Evolutionary conservation across 192 early-diverging fungal species (phyloP).

Genomic region (Podila minutissima): DNA sequence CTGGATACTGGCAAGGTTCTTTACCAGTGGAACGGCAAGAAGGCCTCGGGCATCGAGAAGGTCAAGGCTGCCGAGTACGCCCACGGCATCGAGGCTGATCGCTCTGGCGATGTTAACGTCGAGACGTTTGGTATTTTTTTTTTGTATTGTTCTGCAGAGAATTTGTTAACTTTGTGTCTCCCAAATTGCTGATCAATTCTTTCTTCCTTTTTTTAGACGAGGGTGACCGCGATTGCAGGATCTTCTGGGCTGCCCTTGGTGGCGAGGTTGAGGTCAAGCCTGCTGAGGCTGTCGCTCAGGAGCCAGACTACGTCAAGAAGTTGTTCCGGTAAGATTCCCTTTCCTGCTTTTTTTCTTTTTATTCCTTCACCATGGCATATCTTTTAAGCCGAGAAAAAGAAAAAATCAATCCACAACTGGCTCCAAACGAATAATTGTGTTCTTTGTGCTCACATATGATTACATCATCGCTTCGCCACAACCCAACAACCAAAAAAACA

Average conservation of each 20-base stretch:
- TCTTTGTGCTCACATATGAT: neutral
- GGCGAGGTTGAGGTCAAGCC: slow-evolving; percentile 67
- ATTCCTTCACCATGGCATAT: neutral
- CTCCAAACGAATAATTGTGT: neutral
- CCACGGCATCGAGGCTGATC: slow-evolving; percentile 65
- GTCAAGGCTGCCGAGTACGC: slow-evolving; percentile 76
- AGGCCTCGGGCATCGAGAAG: slow-evolving; percentile 71
- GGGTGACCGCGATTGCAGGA: slow-evolving; percentile 60
- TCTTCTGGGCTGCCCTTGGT: slow-evolving; percentile 77
- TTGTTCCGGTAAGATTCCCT: slow-evolving; percentile 53
- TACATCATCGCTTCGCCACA: neutral
- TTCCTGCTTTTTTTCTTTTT: neutral
- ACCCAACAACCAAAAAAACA: neutral
- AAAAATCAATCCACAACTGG: neutral
- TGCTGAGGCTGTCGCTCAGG: slow-evolving; percentile 53
- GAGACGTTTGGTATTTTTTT: slow-evolving; percentile 62
- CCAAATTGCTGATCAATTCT: neutral
- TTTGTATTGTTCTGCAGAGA: neutral
- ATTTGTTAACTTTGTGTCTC: neutral
- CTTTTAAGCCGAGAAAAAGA: too few relatives aligned
- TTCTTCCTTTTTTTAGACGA: slow-evolving; percentile 56
- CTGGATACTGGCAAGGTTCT: slow-evolving; percentile 73
- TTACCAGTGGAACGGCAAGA: slow-evolving; percentile 75
- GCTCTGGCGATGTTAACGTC: slow-evolving; percentile 66
- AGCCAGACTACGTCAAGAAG: slow-evolving; percentile 53